Percentiles rank a stretch among this genome's conserved stretches.
These are phyloP conservation scores for Ambrosia hybrid DNA, from an alignment of 140 eudicot genomes.

Conservation along the genomic window DNA sequence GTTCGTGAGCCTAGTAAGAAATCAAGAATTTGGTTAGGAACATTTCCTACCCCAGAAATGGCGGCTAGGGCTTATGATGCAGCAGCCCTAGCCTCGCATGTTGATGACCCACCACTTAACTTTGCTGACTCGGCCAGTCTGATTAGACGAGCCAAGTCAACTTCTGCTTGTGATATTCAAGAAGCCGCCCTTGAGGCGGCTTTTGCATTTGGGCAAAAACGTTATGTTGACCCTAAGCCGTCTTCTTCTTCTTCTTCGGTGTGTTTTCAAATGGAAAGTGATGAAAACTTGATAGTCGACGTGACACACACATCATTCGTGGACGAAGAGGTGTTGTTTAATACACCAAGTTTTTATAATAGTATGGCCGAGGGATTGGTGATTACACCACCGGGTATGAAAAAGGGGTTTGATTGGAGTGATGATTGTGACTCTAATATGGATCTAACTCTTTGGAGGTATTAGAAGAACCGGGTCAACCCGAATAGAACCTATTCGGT, in stretches of 20 bases:
- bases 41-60: constrained; percentile 61
- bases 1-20: constrained; percentile 53
- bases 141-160: constrained; percentile 47
- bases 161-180: constrained; percentile 50
- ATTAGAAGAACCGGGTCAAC: constrained; percentile 22
- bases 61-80: constrained; percentile 74
- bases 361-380: constrained; percentile 91
- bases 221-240: neutral
- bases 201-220: constrained; percentile 26
- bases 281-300: neutral
- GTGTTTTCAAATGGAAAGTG: neutral
- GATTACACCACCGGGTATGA: constrained; percentile 71
- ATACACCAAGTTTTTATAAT: constrained; percentile 61
- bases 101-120: constrained; percentile 49
- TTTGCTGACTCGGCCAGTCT: constrained; percentile 45
- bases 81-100: constrained; percentile 52
- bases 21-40: constrained; percentile 71
- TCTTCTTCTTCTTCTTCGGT: constrained; percentile 2
- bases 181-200: constrained; percentile 56
- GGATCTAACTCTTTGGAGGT: constrained; percentile 59
- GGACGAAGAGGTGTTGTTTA: constrained; percentile 75
- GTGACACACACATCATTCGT: constrained; percentile 20
- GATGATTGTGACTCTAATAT: constrained; percentile 32
- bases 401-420: constrained; percentile 57
- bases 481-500: neutral